Percentiles rank a stretch among this genome's conserved stretches.
Conservation (phyloP, 169 alveolate genomes). For the Plasmodium ovale region DNA sequence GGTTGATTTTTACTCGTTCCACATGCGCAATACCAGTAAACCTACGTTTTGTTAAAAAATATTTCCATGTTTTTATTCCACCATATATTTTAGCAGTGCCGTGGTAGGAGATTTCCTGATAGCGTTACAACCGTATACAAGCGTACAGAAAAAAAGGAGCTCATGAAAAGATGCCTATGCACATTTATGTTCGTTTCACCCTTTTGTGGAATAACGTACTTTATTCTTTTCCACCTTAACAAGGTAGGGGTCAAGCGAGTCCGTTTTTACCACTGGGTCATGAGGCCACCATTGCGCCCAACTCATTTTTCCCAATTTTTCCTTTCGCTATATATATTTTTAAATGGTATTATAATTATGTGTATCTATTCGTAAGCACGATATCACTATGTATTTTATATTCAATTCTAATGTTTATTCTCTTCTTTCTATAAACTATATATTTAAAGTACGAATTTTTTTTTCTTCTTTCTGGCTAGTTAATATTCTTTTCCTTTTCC, state of each 20-base stretch:
- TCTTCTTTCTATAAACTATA: too few species aligned
- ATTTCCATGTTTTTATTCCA: not conserved
- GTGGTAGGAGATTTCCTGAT: not conserved
- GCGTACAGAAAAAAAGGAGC: too few species aligned
- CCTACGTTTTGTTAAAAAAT: slow-evolving; percentile 76
- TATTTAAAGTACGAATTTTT: too few species aligned
- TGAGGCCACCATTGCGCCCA: slow-evolving; percentile 89
- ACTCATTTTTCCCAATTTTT: slow-evolving; percentile 76
- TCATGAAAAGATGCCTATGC: too few species aligned
- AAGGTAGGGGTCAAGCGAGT: slow-evolving; percentile 82
- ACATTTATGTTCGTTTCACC: not conserved
- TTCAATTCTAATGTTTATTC: too few species aligned
- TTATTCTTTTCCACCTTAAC: slow-evolving; percentile 83
- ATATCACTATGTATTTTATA: too few species aligned
- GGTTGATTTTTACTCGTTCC: slow-evolving; percentile 84
- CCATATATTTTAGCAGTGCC: not conserved
- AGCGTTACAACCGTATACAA: not conserved
- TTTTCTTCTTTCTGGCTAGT: too few species aligned
- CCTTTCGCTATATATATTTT: too few species aligned
- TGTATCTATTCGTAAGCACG: too few species aligned
- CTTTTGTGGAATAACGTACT: slow-evolving; percentile 56
- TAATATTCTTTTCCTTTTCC: too few species aligned
- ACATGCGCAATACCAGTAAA: slow-evolving; percentile 87
- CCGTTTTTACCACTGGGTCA: slow-evolving; percentile 85
- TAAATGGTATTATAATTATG: too few species aligned